phyloP scores from a whole-genome alignment of 2,329 filamentous ascomycete genomes.

The Pseudogymnoascus sp. region DNA sequence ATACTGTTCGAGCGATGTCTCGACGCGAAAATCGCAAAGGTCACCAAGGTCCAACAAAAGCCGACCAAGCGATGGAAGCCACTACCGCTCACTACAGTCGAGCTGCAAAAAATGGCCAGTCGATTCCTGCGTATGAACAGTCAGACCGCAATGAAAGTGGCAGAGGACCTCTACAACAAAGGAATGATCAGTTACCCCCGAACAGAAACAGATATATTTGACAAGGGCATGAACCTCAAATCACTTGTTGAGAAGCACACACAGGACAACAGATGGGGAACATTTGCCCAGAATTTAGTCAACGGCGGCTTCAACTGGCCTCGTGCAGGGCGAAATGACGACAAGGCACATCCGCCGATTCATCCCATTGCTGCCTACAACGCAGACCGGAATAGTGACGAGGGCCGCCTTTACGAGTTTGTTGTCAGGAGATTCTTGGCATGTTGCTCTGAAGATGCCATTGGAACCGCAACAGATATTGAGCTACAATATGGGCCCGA shows the following conservation, averaged over 20 bases:
- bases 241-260: conserved; percentile 78
- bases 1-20: conserved; percentile 85
- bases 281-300: conserved; percentile 68
- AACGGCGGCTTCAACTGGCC: conserved; percentile 75
- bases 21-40: conserved; percentile 65
- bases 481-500: conserved; percentile 77
- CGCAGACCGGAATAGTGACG: conserved; percentile 53
- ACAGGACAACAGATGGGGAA: conserved; percentile 69
- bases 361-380: conserved; percentile 81
- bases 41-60: conserved; percentile 82
- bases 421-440: conserved; percentile 86
- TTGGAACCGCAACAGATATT: conserved; percentile 77
- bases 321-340: conserved; percentile 78
- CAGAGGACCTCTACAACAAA: conserved; percentile 83
- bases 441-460: conserved; percentile 91
- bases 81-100: conserved; percentile 87
- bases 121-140: conserved; percentile 84
- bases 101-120: conserved; percentile 92
- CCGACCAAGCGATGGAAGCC: conserved; percentile 93
- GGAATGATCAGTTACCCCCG: conserved; percentile 97
- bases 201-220: conserved; percentile 95
- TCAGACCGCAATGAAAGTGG: conserved; percentile 80
- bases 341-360: conserved; percentile 95
- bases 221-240: conserved; percentile 78
- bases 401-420: conserved; percentile 83